Conservation (phyloP, 2,329 filamentous ascomycete genomes). For the Clathrospora elynae region DNA sequence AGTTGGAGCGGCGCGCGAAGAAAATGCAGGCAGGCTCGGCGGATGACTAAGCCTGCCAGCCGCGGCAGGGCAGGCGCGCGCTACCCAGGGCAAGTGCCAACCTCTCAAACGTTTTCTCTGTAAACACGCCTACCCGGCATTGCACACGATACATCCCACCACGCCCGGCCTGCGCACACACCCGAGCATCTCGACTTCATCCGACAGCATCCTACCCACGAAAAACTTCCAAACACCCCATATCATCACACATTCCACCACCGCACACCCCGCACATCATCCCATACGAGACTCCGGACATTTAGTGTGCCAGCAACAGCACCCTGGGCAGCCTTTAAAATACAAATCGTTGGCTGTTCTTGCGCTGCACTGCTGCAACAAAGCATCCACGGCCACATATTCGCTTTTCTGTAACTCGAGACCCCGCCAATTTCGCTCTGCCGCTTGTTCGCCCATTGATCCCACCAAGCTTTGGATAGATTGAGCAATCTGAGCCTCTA, state of each 20-base stretch:
- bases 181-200: conserved; percentile 6
- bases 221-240: conserved; percentile 6
- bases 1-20: conserved; percentile 24
- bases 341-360: too few species aligned
- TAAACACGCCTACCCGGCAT: conserved; percentile 26
- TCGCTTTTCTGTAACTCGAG: too few species aligned
- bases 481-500: conserved; percentile 10
- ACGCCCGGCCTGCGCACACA: conserved; percentile 13
- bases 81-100: conserved; percentile 28
- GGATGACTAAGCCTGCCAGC: conserved; percentile 19
- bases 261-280: conserved; percentile 18
- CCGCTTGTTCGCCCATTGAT: conserved; percentile 46
- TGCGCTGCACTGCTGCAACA: too few species aligned
- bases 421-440: conserved; percentile 20
- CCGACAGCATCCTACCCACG: conserved; percentile 10
- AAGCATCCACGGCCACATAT: conserved; percentile 12
- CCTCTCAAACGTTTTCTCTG: conserved; percentile 39
- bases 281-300: too few species aligned
- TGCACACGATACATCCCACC: conserved; percentile 25
- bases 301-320: too few species aligned
- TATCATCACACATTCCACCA: conserved; percentile 2
- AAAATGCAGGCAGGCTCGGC: conserved; percentile 20
- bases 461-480: conserved; percentile 40
- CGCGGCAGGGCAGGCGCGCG: conserved; percentile 29
- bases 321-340: too few species aligned